Percentiles rank a stretch among this genome's conserved stretches.
phyloP scores from a whole-genome alignment of 2,329 filamentous ascomycete genomes.

The Aspergillus ibericus region DNA sequence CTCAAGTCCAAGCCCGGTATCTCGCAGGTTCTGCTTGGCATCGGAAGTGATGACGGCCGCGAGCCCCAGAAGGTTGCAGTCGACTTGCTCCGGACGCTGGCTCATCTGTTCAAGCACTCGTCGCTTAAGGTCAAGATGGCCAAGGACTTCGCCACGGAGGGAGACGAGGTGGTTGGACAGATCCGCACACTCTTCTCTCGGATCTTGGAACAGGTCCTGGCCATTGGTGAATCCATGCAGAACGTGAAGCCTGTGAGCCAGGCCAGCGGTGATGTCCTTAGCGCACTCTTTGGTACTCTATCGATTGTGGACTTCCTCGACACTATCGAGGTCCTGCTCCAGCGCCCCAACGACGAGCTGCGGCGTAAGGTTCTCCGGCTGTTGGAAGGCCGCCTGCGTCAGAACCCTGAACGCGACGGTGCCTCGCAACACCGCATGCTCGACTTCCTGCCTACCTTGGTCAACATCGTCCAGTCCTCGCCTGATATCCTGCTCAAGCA shows the following conservation, averaged over 20 bases:
- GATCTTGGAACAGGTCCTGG: slow-evolving; percentile 65
- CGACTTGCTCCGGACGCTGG: slow-evolving; percentile 44
- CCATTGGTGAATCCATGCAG: slow-evolving; percentile 59
- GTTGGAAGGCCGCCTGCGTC: slow-evolving; percentile 75
- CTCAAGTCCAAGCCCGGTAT: slow-evolving; percentile 73
- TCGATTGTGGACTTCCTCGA: slow-evolving; percentile 88
- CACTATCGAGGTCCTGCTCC: slow-evolving; percentile 77
- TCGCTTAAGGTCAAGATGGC: slow-evolving; percentile 43
- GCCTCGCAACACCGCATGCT: slow-evolving; percentile 70
- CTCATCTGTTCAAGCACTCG: slow-evolving; percentile 42
- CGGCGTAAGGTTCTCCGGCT: slow-evolving; percentile 78
- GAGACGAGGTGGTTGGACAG: slow-evolving; percentile 61
- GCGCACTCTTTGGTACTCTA: slow-evolving; percentile 77
- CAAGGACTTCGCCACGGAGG: slow-evolving; percentile 36
- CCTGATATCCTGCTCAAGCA: slow-evolving; percentile 75
- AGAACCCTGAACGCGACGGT: slow-evolving; percentile 68
- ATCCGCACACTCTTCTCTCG: slow-evolving; percentile 68
- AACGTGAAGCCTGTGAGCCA: slow-evolving; percentile 38
- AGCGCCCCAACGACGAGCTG: slow-evolving; percentile 71
- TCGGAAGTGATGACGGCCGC: slow-evolving; percentile 52
- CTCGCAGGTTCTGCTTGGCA: slow-evolving; percentile 69
- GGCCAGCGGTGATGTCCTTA: slow-evolving; percentile 66
- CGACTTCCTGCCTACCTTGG: slow-evolving; percentile 76
- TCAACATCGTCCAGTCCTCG: slow-evolving; percentile 71
- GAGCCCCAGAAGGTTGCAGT: slow-evolving; percentile 43